Evolutionary conservation across 192 early-diverging fungal species (phyloP), one percentile per base, ranked within the genome.

Genomic region (Coemansia sp.): DNA sequence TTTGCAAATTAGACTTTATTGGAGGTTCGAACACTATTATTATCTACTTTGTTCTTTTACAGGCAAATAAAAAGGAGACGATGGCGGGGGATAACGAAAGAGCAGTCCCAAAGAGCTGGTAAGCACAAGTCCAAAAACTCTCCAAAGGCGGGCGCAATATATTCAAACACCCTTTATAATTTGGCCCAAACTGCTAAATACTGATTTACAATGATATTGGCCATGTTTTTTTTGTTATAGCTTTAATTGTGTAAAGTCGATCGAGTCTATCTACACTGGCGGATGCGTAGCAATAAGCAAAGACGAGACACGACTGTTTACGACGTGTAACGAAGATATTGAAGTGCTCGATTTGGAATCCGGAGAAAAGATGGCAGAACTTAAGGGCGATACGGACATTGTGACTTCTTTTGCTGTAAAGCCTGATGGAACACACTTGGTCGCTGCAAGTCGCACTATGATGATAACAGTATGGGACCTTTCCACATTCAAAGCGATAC

Each of bases 261-360:
- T 95, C 70, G 92, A 94, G 74, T 91, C 93, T 15, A 87, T 95
- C 37, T 97, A 94, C 70, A 94, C 93, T 18, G 95, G 95, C 63
- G 95, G 95, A 23, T 88, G 93, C 64, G 90, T 89, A 35, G 87
- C 68, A 53, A 73, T 91, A 35, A 83, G 88, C 48, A 49, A 79
- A 26, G 89, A 93, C 64, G 90, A 89, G 64, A 70, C 81, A 55
- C 83, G 66, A 57, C 75, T 97, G 39, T 86, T 92, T 58, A 89
- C 95, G 7, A 87, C 92, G 13, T 78, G 90, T 60, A 92, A 88
- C 37, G 94, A 97, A 43, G 89, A 94, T 64, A 88, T 97, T 59
- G 78, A 85, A 34, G 86, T 95, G 21, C 84, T 90, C 16, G 87
- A 92, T 59, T 74, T 94, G 51, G 77, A 75, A 46, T 87, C 84